Base-by-base conservation (phyloP, 805 yeast genomes). In the Hanseniaspora vineae region DNA sequence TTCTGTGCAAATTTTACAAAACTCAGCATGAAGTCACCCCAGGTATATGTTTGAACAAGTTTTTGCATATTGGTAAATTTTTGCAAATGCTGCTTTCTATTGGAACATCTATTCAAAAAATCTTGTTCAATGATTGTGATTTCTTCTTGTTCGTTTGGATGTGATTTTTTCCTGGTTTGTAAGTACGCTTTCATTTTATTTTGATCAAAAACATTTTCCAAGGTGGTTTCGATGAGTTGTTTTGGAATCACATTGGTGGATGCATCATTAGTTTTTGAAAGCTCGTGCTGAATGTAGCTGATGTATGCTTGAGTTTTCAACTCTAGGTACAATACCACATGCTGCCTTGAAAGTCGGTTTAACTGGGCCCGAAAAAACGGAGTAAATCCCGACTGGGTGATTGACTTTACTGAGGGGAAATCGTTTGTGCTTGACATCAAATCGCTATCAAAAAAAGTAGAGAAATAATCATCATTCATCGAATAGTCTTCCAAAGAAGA, bases 291-390 rank as follows among this genome's bases (percentile, higher is more conserved):
- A 5, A 35, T 43, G 6, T 20, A 13, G 31, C 42, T 43, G 18
- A 19, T 31, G 20, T 39, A n/a, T 31, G 96, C 96, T 64, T 92
- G 98, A 0, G 98, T 92, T 61, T 92, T 92, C 60, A 92, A 72
- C 55, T 92, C 97, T 39, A 92, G 69, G 55, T 73, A 87, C 45
- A 92, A 65, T 12, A 77, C 78, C 0, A 92, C 88, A 55, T 86
- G 96, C 10, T 84, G 77, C 60, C 88, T 88, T 50, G 87, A 67
- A 40, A 92, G 67, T 55, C 80, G 76, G 4, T 87, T 48, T n/a
- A 48, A 33, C 6, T 37, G 17, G 5, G 17, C 19, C 17, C n/a
- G 3, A 15, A 9, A 17, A 11, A 17, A 4, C 10, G 40, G 40
- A 17, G n/a, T 37, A 5, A 37, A 23, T 8, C 29, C 29, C 8